Base-by-base conservation (phyloP, 305 asterid genomes). In the Stenogyne calaminthoides region DNA sequence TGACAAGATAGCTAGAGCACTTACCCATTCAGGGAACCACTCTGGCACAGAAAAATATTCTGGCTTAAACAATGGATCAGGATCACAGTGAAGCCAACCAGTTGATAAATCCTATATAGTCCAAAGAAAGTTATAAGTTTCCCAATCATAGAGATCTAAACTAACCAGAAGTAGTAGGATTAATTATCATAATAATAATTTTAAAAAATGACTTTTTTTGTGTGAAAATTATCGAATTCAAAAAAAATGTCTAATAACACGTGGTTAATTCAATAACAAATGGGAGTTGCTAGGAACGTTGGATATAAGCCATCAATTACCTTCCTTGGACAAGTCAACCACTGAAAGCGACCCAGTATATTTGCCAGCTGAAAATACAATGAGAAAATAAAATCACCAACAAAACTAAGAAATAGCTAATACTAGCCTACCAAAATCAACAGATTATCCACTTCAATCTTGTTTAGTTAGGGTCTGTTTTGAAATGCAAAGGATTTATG, bases 281-380 rank as follows among this genome's bases (percentile, higher is more conserved):
- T 32, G 7, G 7, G 36, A 4, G 36, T 32, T 32, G 47, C 25
- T 51, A 52, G 55, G 51, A 68, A 69, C 46, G 44, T 20, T 40
- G 25, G 16, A 71, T 14, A 32, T 25, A 54, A 67, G 67, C 18
- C 64, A 73, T 64, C 65, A 71, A 46, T 54, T 82, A 95, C 99
- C 98, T 86, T 92, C 75, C 99, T 91, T 55, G 98, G 98, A 67
- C 99, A 95, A 5, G 98, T 89, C 70, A 95, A 80, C 99, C 98
- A 95, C 84, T 80, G 88, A 76, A 86, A 91, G 5, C 74, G 96
- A 72, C 90, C 98, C 70, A 95, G 66, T 66, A 91, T 51, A 75
- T 91, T 86, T 72, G 99, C 98, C 84, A 95, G 86, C 99, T 95
- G 97, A 72, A 77, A 37, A 80, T 69, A 67, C 37, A 76, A 60